Base-by-base conservation (phyloP, 1,284 basidiomycete genomes). In the Mycena sp. region DNA sequence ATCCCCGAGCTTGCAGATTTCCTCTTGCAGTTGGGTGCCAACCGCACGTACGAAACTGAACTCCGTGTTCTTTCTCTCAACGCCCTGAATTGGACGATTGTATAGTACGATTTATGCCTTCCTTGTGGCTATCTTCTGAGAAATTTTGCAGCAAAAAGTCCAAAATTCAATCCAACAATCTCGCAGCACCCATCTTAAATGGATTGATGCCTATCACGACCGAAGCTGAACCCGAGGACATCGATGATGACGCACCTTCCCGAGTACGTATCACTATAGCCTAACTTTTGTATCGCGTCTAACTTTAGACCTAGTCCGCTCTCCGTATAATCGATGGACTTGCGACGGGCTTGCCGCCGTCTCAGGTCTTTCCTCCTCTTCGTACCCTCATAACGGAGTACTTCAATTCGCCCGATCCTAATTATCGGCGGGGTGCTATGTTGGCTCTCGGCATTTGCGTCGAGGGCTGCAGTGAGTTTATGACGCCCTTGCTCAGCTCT, bases 401-500 rank as follows among this genome's bases (percentile, higher is more conserved):
- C 79, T 93, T 96, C 81, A 82, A 85, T 14, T 95, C 92, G 6
- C 77, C 87, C n/a, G 90, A 97, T 69, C 85, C 92, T 2, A 82
- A 88, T 57, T 79, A 85, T 70, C 92, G 98, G 66, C 96, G 98
- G 69, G 94, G 95, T 51, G 98, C 96, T 7, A 92, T 99, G 82
- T 95, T 98, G 76, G 93, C 97, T 5, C 91, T 99, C 62, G 98
- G 97, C 71, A 95, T 99, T 51, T 89, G 91, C 50, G 96, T 99
- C 62, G 98, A 99, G 78, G 98, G 98, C 25, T 99, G 97, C 83
- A 96, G 94, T 78, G 96, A 99, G 81, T 99, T 86, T 81, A 99
- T 99, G 86, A 94, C 95, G 32, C 96, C 97, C 6, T 87, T 96
- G 72, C 95, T 99, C 86, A 81, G 81, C 70, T 87, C 95, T 71